Base-by-base conservation (phyloP, 352 stramenopile genomes). In the Globisporangium alternatum region DNA sequence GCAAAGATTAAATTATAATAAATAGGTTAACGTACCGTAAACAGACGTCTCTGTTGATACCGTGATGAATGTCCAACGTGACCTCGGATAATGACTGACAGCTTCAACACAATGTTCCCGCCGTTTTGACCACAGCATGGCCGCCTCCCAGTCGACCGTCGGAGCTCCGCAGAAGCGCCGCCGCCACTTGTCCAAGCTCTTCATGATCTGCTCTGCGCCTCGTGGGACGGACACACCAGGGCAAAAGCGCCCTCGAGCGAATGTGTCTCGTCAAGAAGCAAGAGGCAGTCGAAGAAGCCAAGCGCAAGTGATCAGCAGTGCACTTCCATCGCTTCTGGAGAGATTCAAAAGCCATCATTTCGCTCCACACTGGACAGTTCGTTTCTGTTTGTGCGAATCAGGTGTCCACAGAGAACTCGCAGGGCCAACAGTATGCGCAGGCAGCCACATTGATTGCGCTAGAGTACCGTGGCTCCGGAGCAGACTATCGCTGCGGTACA, bases 291-390 rank as follows among this genome's bases (percentile, higher is more conserved):
- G 39, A 13, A 44, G 39, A 7, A 6, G 33, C 33, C 33, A 37
- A 9, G 6, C 33, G 35, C 39, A 5, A 17, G 41, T 21, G 41
- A 47, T 47, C 41, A 47, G 41, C 17, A 47, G 41, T 17, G 41
- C 41, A 47, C 41, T 47, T 47, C 41, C 15, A 47, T n/a, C 41
- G 15, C 15, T 47, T n/a, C 15, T n/a, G 12, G 1, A n/a, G 41
- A 47, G 41, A 47, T 47, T 47, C 41, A 21, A 47, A 47, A 47
- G 41, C 41, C 41, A 47, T 47, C 17, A 47, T 47, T 47, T 47
- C 17, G 17, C 41, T 21, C 41, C 41, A 7, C 5, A 6, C 12
- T 13, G 35, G 15, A 47, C 41, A 17, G 4, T 44, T n/a, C n/a
- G 2, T 44, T 44, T 44, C 31, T 8, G 31, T 37, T 37, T 37